A percentile compares a stretch with the other conserved stretches of the same genome.
phyloP scores from a whole-genome alignment of 2,329 filamentous ascomycete species.

The Venturia nashicola region DNA sequence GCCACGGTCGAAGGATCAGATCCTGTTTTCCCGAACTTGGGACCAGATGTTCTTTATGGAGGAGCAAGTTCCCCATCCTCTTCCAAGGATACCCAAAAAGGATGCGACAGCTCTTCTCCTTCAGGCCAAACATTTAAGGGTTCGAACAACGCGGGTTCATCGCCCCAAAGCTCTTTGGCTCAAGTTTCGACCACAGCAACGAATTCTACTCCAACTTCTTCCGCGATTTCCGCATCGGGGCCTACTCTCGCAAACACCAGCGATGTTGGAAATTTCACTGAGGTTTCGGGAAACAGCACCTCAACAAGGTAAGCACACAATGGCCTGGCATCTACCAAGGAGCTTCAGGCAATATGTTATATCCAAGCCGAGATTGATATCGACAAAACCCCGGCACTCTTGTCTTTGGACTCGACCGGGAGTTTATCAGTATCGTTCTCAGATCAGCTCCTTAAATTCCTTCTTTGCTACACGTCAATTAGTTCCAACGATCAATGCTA shows the following conservation, averaged over 20 bases:
- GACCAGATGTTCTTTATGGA: slow-evolving; percentile 21
- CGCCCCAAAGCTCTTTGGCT: neutral
- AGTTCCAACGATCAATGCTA: neutral
- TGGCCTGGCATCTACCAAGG: neutral
- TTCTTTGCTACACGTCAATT: no score
- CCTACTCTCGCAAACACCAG: neutral
- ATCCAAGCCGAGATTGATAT: neutral
- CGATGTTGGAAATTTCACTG: neutral
- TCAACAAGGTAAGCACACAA: neutral
- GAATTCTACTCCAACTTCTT: neutral
- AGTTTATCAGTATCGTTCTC: neutral
- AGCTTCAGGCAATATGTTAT: neutral
- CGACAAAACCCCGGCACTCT: neutral
- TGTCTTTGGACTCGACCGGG: neutral
- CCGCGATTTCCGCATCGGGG: neutral
- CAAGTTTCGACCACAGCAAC: neutral
- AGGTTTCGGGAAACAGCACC: neutral
- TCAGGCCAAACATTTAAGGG: neutral
- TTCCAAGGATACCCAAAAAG: neutral
- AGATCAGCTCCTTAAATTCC: no score
- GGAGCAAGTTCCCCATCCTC: neutral
- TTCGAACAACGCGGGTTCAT: neutral
- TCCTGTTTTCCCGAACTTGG: slow-evolving; percentile 55
- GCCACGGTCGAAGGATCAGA: slow-evolving; percentile 41
- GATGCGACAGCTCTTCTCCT: neutral